Conservation (phyloP, 352 stramenopile genomes). For the Phytopythium kandeliae region DNA sequence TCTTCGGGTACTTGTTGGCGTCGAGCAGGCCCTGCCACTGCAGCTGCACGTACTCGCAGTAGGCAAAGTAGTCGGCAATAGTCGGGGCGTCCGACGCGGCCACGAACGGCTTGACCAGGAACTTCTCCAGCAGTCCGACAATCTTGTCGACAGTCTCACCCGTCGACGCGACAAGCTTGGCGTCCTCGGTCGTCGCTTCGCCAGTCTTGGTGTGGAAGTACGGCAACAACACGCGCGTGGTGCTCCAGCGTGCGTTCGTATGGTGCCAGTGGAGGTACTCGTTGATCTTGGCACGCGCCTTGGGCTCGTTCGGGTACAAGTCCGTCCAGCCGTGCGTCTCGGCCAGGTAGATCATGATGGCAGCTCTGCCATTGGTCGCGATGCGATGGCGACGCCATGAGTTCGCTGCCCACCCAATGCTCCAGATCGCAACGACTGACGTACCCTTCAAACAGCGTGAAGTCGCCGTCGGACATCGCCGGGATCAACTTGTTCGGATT, state of each 20-base stretch:
- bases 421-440: neutral
- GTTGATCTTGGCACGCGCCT: slow-evolving; percentile 52
- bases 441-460: slow-evolving; percentile 24
- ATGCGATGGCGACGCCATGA: neutral
- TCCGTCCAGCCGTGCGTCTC: slow-evolving; percentile 41
- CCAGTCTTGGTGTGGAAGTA: slow-evolving; percentile 1
- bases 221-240: slow-evolving; percentile 3
- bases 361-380: slow-evolving; percentile 13
- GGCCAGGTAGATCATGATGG: slow-evolving; percentile 47
- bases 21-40: slow-evolving; percentile 33
- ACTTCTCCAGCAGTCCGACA: slow-evolving; percentile 33
- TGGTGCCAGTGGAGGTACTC: slow-evolving; percentile 72
- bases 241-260: slow-evolving; percentile 18
- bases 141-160: slow-evolving; percentile 17
- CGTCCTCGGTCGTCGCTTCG: neutral
- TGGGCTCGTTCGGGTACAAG: slow-evolving; percentile 35
- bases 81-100: slow-evolving; percentile 18
- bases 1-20: slow-evolving; percentile 28
- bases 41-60: slow-evolving; percentile 34
- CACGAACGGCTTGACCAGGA: slow-evolving; percentile 27
- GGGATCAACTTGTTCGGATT: slow-evolving; percentile 34
- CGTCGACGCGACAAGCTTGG: slow-evolving; percentile 1
- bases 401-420: neutral
- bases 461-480: slow-evolving; percentile 26
- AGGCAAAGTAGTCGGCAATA: slow-evolving; percentile 25